Evolutionary conservation across 768 basidiomycete species (phyloP).

Genomic region (Gloeostereum incarnatum): DNA sequence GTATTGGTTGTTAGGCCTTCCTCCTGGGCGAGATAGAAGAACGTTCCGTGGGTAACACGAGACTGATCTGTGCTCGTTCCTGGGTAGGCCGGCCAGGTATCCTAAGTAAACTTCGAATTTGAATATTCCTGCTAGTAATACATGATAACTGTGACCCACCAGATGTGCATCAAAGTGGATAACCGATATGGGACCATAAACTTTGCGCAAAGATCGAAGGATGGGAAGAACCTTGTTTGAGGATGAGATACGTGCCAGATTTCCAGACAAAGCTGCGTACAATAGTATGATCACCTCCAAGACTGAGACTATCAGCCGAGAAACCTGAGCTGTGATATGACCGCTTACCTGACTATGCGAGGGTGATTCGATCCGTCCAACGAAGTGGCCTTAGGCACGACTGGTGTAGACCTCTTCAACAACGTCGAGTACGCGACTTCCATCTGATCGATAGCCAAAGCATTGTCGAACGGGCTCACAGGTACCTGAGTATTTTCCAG

Average conservation of each 20-base stretch:
- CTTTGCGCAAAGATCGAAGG: conserved; percentile 65
- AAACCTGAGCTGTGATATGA: not conserved
- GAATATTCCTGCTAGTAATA: conserved; percentile 47
- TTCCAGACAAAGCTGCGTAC: conserved; percentile 40
- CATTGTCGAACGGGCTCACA: conserved; percentile 72
- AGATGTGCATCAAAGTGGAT: conserved; percentile 75
- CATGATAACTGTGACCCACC: conserved; percentile 16
- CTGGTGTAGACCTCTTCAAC: conserved; percentile 45
- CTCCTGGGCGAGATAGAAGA: conserved; percentile 72
- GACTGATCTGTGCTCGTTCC: conserved; percentile 54
- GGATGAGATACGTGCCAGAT: conserved; percentile 27
- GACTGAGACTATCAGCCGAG: conserved; percentile 23
- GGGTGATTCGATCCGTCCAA: conserved; percentile 42
- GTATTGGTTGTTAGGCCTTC: conserved; percentile 71
- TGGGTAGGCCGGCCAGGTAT: conserved; percentile 51
- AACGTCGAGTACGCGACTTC: conserved; percentile 78
- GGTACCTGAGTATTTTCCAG: conserved; percentile 69
- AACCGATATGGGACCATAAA: conserved; percentile 76
- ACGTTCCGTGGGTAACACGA: conserved; percentile 76
- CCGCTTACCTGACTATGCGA: conserved; percentile 50
- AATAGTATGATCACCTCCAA: conserved; percentile 88
- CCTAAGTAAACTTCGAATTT: conserved; percentile 36
- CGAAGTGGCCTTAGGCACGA: conserved; percentile 7
- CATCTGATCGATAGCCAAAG: conserved; percentile 78
- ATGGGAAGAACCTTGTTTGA: conserved; percentile 60